Evolutionary conservation across 306 rosid species (phyloP).

Genomic region (Glycine latifolia): DNA sequence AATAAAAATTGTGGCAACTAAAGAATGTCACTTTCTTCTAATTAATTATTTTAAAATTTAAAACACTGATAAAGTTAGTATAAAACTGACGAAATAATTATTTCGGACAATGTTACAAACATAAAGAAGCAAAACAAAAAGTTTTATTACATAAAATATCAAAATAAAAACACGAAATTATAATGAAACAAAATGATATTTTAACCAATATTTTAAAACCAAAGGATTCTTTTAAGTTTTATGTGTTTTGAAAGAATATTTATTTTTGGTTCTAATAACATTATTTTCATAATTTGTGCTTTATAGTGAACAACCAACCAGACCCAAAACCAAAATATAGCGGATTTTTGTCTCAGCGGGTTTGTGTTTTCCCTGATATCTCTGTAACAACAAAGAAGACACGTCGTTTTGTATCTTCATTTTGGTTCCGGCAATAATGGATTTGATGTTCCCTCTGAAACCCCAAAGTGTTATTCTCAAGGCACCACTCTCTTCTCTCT

Average conservation of each 20-base stretch:
- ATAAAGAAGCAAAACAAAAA: no score
- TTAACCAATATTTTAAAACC: no score
- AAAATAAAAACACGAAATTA: no score
- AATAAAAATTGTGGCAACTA: no score
- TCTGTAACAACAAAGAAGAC: background rate
- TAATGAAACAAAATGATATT: no score
- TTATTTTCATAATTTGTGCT: background rate
- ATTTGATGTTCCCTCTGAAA: slow-evolving; percentile 45
- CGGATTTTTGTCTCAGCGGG: background rate
- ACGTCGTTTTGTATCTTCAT: background rate
- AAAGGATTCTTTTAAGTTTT: background rate
- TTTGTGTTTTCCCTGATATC: background rate
- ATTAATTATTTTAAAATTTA: no score
- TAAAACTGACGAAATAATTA: no score
- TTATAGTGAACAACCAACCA: background rate
- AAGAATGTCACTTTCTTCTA: no score
- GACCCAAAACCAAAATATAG: background rate
- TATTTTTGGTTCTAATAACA: background rate
- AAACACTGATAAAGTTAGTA: no score
- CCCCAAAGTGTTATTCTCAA: slow-evolving; percentile 46
- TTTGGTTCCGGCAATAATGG: slow-evolving; percentile 49
- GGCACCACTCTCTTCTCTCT: slow-evolving; percentile 50
- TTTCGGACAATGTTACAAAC: no score
- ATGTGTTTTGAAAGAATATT: background rate
- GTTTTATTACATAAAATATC: no score